Conservation (phyloP, 805 yeast species). For the Maudiozyma saulgeensis region DNA sequence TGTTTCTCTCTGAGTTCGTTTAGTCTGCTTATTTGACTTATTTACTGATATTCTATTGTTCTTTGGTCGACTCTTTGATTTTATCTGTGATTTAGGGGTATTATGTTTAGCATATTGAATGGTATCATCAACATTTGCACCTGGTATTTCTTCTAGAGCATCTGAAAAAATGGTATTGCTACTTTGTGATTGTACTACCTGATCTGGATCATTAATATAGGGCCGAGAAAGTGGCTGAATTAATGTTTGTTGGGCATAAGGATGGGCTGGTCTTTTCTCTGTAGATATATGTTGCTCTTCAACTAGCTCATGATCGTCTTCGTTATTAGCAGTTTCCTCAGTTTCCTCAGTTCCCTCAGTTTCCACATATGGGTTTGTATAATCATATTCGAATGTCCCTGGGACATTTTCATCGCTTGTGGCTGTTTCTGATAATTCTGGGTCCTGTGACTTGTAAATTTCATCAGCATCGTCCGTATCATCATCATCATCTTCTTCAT, state of each 20-base stretch:
- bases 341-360: neutral
- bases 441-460: neutral
- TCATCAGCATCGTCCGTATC: neutral
- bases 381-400: neutral
- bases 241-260: conserved; percentile 2
- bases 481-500: neutral
- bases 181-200: conserved; percentile 8
- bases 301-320: neutral
- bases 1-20: neutral
- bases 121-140: neutral
- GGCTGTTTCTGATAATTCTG: neutral
- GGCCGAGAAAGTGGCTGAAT: conserved; percentile 2
- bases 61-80: neutral
- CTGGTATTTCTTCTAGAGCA: conserved; percentile 19
- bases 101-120: neutral
- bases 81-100: neutral
- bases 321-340: neutral
- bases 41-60: neutral
- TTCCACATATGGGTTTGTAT: conserved; percentile 2
- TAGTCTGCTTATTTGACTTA: neutral
- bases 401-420: neutral
- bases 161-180: conserved; percentile 22
- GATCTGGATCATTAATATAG: conserved; percentile 6
- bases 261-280: neutral
- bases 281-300: neutral